Evolutionary conservation across 495 filamentous ascomycete genomes (phyloP).

Genomic region (Penicillium odoratum): DNA sequence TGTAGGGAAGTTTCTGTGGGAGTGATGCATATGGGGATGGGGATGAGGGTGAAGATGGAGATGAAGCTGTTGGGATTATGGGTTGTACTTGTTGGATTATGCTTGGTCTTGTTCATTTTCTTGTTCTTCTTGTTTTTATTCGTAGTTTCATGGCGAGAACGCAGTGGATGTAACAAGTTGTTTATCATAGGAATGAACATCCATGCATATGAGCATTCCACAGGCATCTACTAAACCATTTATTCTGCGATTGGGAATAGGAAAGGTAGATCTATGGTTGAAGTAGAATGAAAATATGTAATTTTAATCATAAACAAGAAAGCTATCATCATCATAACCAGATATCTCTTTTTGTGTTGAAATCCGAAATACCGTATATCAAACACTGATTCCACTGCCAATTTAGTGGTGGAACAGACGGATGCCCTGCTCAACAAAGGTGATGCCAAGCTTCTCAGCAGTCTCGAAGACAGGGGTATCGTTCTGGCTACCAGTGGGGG

Average conservation of each 20-base stretch:
- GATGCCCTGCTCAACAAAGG: slow-evolving; percentile 84
- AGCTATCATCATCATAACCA: slow-evolving; percentile 33
- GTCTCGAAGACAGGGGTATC: slow-evolving; percentile 85
- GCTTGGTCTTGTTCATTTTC: no score
- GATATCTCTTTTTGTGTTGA: slow-evolving; percentile 18
- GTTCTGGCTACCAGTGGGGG: slow-evolving; percentile 91
- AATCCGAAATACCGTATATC: slow-evolving; percentile 6
- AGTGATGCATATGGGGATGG: background rate
- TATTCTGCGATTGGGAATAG: no score
- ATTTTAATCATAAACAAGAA: slow-evolving; percentile 31
- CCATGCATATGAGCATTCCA: no score
- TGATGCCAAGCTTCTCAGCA: slow-evolving; percentile 89
- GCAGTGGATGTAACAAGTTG: no score
- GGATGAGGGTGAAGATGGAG: no score
- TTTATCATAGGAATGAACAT: no score
- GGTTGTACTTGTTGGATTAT: no score
- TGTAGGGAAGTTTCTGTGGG: background rate
- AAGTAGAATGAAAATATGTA: slow-evolving; percentile 16
- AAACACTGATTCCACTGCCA: slow-evolving; percentile 2
- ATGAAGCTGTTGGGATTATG: no score
- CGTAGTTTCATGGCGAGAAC: no score
- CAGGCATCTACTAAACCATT: no score
- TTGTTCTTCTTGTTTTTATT: no score
- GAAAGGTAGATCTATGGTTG: background rate
- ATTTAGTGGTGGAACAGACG: slow-evolving; percentile 86